Evolutionary conservation across 2,329 filamentous ascomycete genomes (phyloP).

Genomic region (Colletotrichum tropicale): DNA sequence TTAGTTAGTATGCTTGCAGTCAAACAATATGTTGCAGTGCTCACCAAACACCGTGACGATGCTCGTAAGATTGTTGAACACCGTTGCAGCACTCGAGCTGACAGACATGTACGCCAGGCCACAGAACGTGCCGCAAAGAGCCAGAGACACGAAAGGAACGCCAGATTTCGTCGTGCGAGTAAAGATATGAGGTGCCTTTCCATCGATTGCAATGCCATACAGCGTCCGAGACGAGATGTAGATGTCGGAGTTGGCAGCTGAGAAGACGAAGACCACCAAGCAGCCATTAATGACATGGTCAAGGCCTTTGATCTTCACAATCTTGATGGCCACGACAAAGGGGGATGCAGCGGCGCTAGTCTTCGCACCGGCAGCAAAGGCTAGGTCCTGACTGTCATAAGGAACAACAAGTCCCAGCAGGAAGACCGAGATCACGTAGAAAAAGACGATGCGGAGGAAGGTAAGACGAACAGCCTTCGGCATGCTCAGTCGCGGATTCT

Average conservation of each 20-base stretch:
- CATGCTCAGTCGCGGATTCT: constrained; percentile 70
- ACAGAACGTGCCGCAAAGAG: constrained; percentile 37
- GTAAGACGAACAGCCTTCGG: constrained; percentile 72
- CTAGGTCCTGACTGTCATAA: constrained; percentile 54
- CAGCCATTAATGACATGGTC: constrained; percentile 14
- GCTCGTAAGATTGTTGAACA: constrained; percentile 47
- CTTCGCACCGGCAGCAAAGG: constrained; percentile 44
- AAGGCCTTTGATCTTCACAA: constrained; percentile 5
- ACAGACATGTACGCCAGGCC: constrained; percentile 45
- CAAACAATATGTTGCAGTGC: rapidly evolving
- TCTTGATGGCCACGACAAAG: constrained; percentile 7
- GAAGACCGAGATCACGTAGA: constrained; percentile 70
- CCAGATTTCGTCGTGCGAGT: constrained; percentile 37
- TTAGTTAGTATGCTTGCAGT: rapidly evolving
- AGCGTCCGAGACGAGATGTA: constrained; percentile 46
- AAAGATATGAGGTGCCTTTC: constrained; percentile 41
- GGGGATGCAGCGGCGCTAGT: constrained; percentile 30
- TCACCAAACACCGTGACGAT: constrained; percentile 37
- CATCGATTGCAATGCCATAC: constrained; percentile 42
- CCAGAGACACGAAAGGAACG: constrained; percentile 45
- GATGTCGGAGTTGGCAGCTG: constrained; percentile 4
- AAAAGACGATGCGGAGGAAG: constrained; percentile 72
- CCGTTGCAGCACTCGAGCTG: constrained; percentile 34
- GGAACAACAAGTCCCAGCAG: constrained; percentile 71
- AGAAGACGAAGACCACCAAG: constrained; percentile 8